Evolutionary conservation across 768 basidiomycete species (phyloP).

Genomic region (Favolaschia claudopus): DNA sequence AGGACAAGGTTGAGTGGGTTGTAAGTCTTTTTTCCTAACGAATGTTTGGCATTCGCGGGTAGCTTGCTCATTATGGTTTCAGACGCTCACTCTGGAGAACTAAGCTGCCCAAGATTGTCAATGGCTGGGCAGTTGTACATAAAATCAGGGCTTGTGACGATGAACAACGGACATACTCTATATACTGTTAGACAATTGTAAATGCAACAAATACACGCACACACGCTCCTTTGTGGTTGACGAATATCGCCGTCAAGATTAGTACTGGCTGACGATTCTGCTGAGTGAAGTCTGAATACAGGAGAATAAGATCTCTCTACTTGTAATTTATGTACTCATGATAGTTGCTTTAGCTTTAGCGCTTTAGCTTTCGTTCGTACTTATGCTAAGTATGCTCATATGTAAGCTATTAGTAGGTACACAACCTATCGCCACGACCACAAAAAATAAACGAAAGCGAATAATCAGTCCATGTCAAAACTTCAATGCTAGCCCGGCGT

Average conservation of each 20-base stretch:
- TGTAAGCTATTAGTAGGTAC: constrained; percentile 19
- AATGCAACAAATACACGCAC: too few relatives aligned
- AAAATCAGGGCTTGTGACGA: too few relatives aligned
- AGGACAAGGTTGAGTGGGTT: constrained; percentile 11
- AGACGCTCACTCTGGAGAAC: constrained; percentile 7
- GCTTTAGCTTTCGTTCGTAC: constrained; percentile 1
- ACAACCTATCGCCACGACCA: background rate
- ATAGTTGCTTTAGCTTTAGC: too few relatives aligned
- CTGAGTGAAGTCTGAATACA: too few relatives aligned
- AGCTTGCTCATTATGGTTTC: background rate
- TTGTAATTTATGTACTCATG: too few relatives aligned
- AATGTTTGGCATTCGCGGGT: background rate
- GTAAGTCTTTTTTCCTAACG: background rate
- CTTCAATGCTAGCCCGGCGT: constrained; percentile 2
- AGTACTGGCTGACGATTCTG: too few relatives aligned
- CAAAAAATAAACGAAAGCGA: background rate
- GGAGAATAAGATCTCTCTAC: too few relatives aligned
- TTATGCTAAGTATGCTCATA: too few relatives aligned
- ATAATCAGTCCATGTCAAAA: background rate
- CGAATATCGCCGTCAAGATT: too few relatives aligned
- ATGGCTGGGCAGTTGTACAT: background rate
- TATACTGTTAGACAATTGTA: too few relatives aligned
- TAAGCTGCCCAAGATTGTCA: background rate
- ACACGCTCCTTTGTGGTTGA: too few relatives aligned
- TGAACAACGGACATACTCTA: too few relatives aligned